These are phyloP conservation scores for Lizonia empirigonia DNA, from an alignment of 2,329 filamentous ascomycete species.

Conservation along the genomic window DNA sequence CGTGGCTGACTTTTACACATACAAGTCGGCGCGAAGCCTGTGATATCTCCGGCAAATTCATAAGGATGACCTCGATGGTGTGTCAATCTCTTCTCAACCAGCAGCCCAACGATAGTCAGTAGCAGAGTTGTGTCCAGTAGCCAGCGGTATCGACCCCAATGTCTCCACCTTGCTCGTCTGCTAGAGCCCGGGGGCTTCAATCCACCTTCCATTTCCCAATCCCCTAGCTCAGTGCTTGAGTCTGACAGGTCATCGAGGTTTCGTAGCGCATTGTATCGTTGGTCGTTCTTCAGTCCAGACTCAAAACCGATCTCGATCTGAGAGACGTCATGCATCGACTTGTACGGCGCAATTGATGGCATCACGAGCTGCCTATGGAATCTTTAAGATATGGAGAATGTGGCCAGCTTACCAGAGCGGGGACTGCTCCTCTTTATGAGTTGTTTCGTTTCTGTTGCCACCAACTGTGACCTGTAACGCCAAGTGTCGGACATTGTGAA, in stretches of 20 bases:
- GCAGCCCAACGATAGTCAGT: conserved; percentile 35
- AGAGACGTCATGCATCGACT: conserved; percentile 23
- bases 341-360: conserved; percentile 16
- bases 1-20: neutral
- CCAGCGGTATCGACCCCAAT: conserved; percentile 30
- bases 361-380: neutral
- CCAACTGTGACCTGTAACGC: conserved; percentile 36
- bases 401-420: neutral
- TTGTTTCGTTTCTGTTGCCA: conserved; percentile 11
- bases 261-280: conserved; percentile 32
- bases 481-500: conserved; percentile 26
- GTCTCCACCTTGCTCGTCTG: conserved; percentile 22
- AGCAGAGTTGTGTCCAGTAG: conserved; percentile 37
- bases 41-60: conserved; percentile 39
- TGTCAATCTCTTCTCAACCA: conserved; percentile 35
- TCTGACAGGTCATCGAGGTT: conserved; percentile 30
- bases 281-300: conserved; percentile 26
- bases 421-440: neutral
- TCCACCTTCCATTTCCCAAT: conserved; percentile 27
- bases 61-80: conserved; percentile 18
- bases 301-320: conserved; percentile 8
- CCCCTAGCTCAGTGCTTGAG: conserved; percentile 38
- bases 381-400: too few relatives aligned
- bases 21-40: conserved; percentile 44
- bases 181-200: conserved; percentile 5